Evolutionary conservation across 2,329 filamentous ascomycete genomes (phyloP), one percentile per base, ranked within the genome.

Genomic region (Lomentospora prolificans): DNA sequence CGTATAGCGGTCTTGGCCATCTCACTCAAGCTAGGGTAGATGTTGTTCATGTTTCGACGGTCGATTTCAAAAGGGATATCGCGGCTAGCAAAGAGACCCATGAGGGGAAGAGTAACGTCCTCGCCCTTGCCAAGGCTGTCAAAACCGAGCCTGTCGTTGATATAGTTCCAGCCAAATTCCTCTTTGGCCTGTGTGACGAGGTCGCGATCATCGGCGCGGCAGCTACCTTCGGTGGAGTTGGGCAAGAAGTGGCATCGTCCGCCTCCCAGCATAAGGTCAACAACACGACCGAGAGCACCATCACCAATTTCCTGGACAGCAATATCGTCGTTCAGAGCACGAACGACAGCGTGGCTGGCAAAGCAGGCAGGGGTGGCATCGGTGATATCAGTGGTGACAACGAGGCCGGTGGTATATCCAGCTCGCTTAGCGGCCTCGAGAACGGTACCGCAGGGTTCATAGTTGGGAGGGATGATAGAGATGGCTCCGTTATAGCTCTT

Each of bases 401-500:
- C 94, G 60, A 99, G 72, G 0, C 94, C 94, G 2, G 94, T 99
- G 71, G 84, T 86, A 67, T 96, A 97, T 12, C 94, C 94, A 7
- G 89, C 87, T 62, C 84, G 82, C 73, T 96, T 95, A 36, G 94
- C 94, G 3, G 94, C 94, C 73, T 99, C 94, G 55, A 99, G 80
- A 3, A 85, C 90, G 17, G 91, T 96, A 6, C 92, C 94, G 69
- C 94, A 99, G 3, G 94, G 90, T 28, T 83, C 82, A 62, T 87
- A 83, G 69, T 95, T 86, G 0, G 91, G 91, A 0, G 91, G 91
- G 14, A 95, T 77, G 55, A 95, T 87, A 8, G 90, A 88, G 62
- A 99, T 97, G 62, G 94, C 94, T 51, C 90, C 90, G 66, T 99
- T 99, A 75, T 99, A 99, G 69, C 86, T 95, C 81, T 99, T 99